phyloP scores from a whole-genome alignment of 2,329 filamentous ascomycete species.

The Paracorniculantispora psalliotae region DNA sequence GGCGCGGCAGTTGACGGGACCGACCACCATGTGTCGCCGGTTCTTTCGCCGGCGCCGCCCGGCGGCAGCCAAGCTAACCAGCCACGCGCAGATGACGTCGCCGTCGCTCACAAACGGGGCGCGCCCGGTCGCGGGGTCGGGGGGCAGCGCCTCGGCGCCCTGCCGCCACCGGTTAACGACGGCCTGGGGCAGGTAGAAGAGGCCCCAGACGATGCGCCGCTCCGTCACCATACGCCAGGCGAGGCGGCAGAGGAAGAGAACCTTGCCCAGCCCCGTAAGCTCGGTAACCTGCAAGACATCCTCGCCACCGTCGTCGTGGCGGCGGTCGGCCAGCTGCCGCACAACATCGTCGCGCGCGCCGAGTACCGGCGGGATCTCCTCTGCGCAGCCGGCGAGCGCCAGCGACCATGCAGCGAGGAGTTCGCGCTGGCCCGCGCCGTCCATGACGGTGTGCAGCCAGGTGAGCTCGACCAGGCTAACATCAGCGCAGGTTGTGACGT shows the following conservation, averaged over 20 bases:
- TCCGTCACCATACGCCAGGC: too few relatives aligned
- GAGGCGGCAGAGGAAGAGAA: too few relatives aligned
- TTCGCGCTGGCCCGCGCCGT: slow-evolving; percentile 36
- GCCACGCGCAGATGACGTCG: slow-evolving; percentile 39
- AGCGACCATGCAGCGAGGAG: slow-evolving; percentile 40
- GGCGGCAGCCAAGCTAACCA: slow-evolving; percentile 16
- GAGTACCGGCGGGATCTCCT: slow-evolving; percentile 31
- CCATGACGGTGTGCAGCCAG: slow-evolving; percentile 42
- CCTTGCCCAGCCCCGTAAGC: too few relatives aligned
- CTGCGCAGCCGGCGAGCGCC: slow-evolving; percentile 36
- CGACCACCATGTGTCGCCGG: too few relatives aligned
- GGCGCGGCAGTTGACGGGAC: too few relatives aligned
- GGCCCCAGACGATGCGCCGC: too few relatives aligned
- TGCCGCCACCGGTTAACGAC: neutral
- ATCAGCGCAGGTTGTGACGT: slow-evolving; percentile 41
- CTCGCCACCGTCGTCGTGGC: too few relatives aligned
- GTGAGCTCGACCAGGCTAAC: slow-evolving; percentile 41
- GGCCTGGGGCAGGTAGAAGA: too few relatives aligned
- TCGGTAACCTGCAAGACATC: too few relatives aligned
- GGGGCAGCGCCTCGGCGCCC: neutral
- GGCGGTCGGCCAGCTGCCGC: too few relatives aligned
- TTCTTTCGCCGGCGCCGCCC: too few relatives aligned
- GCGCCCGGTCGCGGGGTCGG: slow-evolving; percentile 22
- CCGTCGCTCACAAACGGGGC: slow-evolving; percentile 38
- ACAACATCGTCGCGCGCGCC: slow-evolving; percentile 7